Evolutionary conservation across 176 grass and related monocot genomes (phyloP).

Genomic region (Juncus effusus): DNA sequence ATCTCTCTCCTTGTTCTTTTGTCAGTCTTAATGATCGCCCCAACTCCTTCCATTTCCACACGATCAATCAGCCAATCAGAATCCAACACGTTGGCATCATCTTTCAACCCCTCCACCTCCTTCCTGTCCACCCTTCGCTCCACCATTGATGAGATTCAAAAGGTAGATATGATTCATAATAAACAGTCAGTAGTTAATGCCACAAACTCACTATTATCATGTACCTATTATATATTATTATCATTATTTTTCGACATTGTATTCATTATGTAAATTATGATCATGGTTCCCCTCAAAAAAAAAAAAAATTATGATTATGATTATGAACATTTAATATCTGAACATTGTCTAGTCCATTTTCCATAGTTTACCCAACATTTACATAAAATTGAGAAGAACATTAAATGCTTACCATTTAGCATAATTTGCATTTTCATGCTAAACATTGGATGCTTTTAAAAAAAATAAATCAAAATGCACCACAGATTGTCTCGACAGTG

Average conservation of each 20-base stretch:
- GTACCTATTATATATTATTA: too few species aligned
- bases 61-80: background rate
- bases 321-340: background rate
- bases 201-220: too few species aligned
- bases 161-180: slow-evolving; percentile 22
- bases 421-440: too few species aligned
- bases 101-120: slow-evolving; percentile 16
- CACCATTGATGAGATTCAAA: slow-evolving; percentile 42
- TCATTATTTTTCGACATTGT: too few species aligned
- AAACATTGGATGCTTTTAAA: too few species aligned
- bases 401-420: too few species aligned
- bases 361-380: too few species aligned
- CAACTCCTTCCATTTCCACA: slow-evolving; percentile 7
- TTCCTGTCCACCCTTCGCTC: slow-evolving; percentile 45
- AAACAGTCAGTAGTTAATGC: too few species aligned
- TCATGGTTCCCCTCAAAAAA: background rate
- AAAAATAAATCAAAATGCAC: background rate
- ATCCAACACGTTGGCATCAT: background rate
- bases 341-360: background rate
- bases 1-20: slow-evolving; percentile 15
- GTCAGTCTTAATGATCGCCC: slow-evolving; percentile 12
- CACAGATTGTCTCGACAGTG: slow-evolving; percentile 15
- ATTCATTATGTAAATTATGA: too few species aligned
- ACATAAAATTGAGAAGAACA: too few species aligned
- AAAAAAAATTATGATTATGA: background rate